These are phyloP conservation scores for Hermanozyma aechmeae DNA, from an alignment of 805 yeast species.

Conservation along the genomic window DNA sequence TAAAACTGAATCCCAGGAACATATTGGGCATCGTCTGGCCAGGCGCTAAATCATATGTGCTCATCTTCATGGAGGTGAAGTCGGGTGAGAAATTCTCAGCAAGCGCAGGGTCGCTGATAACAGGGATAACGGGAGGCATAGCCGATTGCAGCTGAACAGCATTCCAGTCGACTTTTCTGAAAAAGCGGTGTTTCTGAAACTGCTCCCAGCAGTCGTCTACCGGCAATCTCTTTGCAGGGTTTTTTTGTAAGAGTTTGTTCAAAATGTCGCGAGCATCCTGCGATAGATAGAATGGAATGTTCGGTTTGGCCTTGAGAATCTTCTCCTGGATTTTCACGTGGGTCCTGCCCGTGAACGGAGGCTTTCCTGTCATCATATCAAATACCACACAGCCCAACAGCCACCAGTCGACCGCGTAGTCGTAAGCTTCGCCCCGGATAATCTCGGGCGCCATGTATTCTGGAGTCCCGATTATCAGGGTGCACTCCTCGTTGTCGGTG, in stretches of 20 bases:
- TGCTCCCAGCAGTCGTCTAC: constrained; percentile 25
- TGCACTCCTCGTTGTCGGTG: constrained; percentile 36
- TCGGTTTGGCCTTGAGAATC: constrained; percentile 24
- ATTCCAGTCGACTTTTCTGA: constrained; percentile 29
- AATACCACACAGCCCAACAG: constrained; percentile 35
- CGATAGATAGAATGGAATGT: constrained; percentile 32
- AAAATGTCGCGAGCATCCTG: constrained; percentile 34
- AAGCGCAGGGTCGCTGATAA: constrained; percentile 33
- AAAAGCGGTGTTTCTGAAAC: constrained; percentile 29
- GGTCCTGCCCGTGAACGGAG: constrained; percentile 36
- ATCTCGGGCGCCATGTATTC: constrained; percentile 79
- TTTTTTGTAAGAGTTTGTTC: constrained; percentile 25
- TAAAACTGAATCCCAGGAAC: background rate
- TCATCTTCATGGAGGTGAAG: constrained; percentile 27
- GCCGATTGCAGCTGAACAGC: constrained; percentile 18
- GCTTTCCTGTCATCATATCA: constrained; percentile 35
- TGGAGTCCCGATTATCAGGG: constrained; percentile 54
- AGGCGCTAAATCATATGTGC: constrained; percentile 10
- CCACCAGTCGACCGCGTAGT: constrained; percentile 41
- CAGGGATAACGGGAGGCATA: constrained; percentile 34
- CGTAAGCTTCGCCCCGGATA: constrained; percentile 37
- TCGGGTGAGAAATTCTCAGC: constrained; percentile 37
- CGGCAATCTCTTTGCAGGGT: constrained; percentile 27
- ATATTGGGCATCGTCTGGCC: constrained; percentile 2
- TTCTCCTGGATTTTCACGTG: constrained; percentile 31